These are phyloP conservation scores for Aphanomyces euteiches DNA, from an alignment of 352 stramenopile genomes.

Conservation along the genomic window DNA sequence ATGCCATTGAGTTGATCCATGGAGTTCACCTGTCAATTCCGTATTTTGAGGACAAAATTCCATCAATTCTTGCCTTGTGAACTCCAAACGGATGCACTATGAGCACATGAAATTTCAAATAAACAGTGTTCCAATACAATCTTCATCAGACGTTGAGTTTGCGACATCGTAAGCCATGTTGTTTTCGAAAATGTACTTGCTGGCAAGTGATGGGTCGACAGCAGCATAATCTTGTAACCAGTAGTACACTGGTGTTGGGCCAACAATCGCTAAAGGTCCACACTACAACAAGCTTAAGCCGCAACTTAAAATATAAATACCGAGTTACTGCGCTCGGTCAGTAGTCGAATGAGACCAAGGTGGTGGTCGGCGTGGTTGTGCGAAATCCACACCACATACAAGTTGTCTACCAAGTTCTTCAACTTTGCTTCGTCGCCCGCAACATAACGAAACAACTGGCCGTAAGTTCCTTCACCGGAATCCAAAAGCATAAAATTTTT, in stretches of 20 bases:
- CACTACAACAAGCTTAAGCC: conserved; percentile 14
- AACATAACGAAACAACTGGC: conserved; percentile 82
- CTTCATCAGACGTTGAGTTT: not conserved
- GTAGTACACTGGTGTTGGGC: conserved; percentile 74
- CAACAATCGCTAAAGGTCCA: conserved; percentile 88
- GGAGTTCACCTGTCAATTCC: conserved; percentile 17
- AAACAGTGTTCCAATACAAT: not conserved
- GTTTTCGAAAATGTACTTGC: conserved; percentile 87
- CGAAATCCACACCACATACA: conserved; percentile 95
- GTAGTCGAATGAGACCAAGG: conserved; percentile 89
- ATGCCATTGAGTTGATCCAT: conserved; percentile 1
- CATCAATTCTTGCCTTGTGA: conserved; percentile 39
- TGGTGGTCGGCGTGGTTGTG: conserved; percentile 98
- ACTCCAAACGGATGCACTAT: conserved; percentile 33
- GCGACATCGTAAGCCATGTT: conserved; percentile 80
- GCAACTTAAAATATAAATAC: conserved; percentile 8
- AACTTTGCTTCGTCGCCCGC: conserved; percentile 44
- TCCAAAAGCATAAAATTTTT: conserved; percentile 86
- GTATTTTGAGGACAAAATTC: conserved; percentile 33
- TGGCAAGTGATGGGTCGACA: conserved; percentile 68
- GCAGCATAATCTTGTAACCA: conserved; percentile 91
- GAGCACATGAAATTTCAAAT: conserved; percentile 18
- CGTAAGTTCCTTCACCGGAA: conserved; percentile 94
- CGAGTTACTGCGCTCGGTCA: conserved; percentile 60
- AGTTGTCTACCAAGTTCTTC: conserved; percentile 50